Evolutionary conservation across 306 rosid genomes (phyloP), one percentile per base, ranked within the genome.

Genomic region (Quercus bicolor): DNA sequence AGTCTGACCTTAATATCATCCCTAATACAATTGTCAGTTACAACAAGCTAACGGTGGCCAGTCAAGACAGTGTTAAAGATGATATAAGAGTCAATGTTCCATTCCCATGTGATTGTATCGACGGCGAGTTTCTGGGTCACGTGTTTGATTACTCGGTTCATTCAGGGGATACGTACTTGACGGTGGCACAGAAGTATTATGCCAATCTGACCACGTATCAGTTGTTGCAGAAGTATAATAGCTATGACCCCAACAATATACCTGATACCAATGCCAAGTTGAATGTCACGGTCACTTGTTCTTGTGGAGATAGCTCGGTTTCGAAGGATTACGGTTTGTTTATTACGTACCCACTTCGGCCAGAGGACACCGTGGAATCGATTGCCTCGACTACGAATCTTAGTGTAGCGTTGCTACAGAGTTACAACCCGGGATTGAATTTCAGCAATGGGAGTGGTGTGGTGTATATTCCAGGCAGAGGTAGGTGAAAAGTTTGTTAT

Each of bases 291-390:
- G 93, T 94, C 34, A 86, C 59, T 3, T 92, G 97, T 82, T 82
- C 85, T 4, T 92, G 98, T 80, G 98, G 98, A 31, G 6, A 86
- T 68, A 81, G 86, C 8, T 4, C 24, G 37, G 55, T 94, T 79
- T 87, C 93, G 4, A 62, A 84, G 81, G 79, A 77, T 0, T 94
- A 86, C 81, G 96, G 97, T 9, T 16, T 90, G 89, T 94, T 94
- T 55, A 16, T 89, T 5, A 91, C 96, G 2, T 94, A 85, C 74
- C 88, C 91, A 0, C 72, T 87, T 48, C 56, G 71, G 40, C 12
- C 53, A 48, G 53, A 3, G 53, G 53, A 48, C 14, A 48, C 53
- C 0, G 53, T 48, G 0, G 0, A 12, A 48, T 12, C 53, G 53
- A 48, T 48, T 48, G 16, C 53, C 15, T 12, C 53, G 16, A 16